A percentile compares a stretch with the other conserved stretches of the same genome.
These are phyloP conservation scores for Mycena latifolia DNA, from an alignment of 768 basidiomycete species.

Conservation along the genomic window DNA sequence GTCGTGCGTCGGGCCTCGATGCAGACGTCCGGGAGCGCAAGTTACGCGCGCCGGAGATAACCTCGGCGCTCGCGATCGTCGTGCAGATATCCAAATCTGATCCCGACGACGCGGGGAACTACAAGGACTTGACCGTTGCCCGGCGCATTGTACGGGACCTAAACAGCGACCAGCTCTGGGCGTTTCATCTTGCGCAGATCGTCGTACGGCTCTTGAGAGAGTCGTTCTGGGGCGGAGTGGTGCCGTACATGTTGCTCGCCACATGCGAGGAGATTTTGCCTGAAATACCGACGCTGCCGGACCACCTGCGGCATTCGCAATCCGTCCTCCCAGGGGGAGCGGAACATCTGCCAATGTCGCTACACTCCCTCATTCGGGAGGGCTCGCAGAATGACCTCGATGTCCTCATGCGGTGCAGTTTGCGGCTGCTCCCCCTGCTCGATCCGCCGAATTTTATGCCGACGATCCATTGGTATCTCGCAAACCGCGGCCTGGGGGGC, in stretches of 20 bases:
- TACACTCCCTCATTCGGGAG: background rate
- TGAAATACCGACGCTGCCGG: background rate
- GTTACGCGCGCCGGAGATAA: background rate
- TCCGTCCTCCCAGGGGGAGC: background rate
- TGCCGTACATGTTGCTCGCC: background rate
- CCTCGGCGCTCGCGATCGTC: background rate
- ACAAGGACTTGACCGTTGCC: background rate
- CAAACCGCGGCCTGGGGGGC: background rate
- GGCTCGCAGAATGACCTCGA: constrained; percentile 18
- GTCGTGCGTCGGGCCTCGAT: background rate
- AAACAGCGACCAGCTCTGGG: background rate
- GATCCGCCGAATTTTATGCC: background rate
- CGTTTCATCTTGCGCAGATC: background rate
- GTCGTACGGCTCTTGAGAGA: background rate
- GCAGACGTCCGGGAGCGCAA: background rate
- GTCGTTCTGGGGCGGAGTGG: background rate
- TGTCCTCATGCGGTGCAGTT: constrained; percentile 5
- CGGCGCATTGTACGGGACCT: background rate
- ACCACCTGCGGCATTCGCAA: background rate
- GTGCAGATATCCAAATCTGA: background rate
- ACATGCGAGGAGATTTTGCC: constrained; percentile 14
- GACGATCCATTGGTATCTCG: constrained; percentile 19
- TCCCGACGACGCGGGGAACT: background rate
- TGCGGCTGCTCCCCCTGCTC: constrained; percentile 19
- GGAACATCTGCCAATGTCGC: background rate